These are phyloP conservation scores for Umbelopsis sp. DNA, from an alignment of 192 early-diverging fungal species.

Conservation along the genomic window DNA sequence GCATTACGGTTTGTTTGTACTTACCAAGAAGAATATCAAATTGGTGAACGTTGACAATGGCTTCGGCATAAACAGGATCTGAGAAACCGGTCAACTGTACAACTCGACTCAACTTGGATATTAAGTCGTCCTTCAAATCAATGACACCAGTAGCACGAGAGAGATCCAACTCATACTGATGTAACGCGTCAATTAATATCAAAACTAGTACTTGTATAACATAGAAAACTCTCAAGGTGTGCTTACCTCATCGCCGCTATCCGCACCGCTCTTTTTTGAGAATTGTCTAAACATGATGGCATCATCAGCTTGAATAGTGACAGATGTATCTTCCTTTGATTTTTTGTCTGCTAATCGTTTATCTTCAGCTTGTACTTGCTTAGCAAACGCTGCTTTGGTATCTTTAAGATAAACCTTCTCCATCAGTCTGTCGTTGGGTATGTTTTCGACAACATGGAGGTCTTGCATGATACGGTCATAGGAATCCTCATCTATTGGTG, in stretches of 20 bases:
- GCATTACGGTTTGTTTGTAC: neutral
- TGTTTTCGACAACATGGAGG: slow-evolving; percentile 73
- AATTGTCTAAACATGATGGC: slow-evolving; percentile 87
- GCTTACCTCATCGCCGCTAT: slow-evolving; percentile 65
- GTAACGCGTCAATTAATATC: slow-evolving; percentile 2
- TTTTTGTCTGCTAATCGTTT: slow-evolving; percentile 61
- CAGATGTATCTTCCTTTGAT: slow-evolving; percentile 67
- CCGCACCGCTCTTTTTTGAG: slow-evolving; percentile 66
- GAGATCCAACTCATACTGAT: slow-evolving; percentile 83
- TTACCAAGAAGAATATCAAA: slow-evolving; percentile 92
- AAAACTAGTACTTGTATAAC: neutral
- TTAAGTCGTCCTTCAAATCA: slow-evolving; percentile 75
- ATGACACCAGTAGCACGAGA: slow-evolving; percentile 80
- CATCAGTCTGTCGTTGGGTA: slow-evolving; percentile 54
- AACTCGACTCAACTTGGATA: slow-evolving; percentile 92
- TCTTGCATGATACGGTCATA: slow-evolving; percentile 90
- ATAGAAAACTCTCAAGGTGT: neutral
- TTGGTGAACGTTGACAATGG: slow-evolving; percentile 96
- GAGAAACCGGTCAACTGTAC: slow-evolving; percentile 97
- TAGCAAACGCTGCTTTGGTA: slow-evolving; percentile 62
- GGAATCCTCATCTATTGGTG: slow-evolving; percentile 97
- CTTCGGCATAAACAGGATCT: slow-evolving; percentile 99
- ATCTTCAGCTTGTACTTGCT: slow-evolving; percentile 72
- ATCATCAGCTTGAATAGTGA: slow-evolving; percentile 85
- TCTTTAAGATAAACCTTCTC: slow-evolving; percentile 61